These are phyloP conservation scores for Madurella mycetomatis DNA, from an alignment of 2,329 filamentous ascomycete species.

Conservation along the genomic window DNA sequence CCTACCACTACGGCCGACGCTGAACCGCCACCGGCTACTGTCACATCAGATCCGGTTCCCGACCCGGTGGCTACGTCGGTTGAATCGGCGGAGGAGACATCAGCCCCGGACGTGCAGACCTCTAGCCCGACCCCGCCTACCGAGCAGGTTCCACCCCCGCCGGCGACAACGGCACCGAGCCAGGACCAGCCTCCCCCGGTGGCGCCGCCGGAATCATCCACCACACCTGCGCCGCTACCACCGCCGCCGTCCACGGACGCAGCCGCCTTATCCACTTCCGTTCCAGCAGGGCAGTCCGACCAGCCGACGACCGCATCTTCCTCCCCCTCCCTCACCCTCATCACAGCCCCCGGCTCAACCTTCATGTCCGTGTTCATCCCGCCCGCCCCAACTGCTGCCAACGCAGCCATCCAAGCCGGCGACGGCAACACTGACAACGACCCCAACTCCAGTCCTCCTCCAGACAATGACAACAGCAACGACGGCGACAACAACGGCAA, in stretches of 20 bases:
- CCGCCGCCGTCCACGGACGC: background rate
- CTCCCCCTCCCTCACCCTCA: background rate
- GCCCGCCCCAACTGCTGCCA: slow-evolving; percentile 14
- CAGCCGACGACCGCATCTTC: background rate
- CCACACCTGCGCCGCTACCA: slow-evolving; percentile 3
- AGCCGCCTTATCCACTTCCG: background rate
- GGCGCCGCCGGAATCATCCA: slow-evolving; percentile 1
- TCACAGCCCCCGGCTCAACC: slow-evolving; percentile 11
- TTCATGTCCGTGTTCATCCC: slow-evolving; percentile 21
- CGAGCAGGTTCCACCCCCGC: background rate
- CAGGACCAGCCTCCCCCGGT: background rate
- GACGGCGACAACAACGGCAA: background rate
- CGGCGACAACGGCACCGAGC: background rate
- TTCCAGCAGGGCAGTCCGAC: background rate
- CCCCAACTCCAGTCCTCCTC: background rate
- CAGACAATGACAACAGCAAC: background rate
- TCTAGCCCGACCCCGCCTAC: slow-evolving; percentile 3
- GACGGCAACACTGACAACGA: background rate
- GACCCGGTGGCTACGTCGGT: slow-evolving; percentile 5
- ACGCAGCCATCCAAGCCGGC: background rate
- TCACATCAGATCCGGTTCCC: background rate
- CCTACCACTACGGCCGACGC: background rate
- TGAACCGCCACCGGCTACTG: background rate
- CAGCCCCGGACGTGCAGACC: slow-evolving; percentile 3
- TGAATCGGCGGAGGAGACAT: slow-evolving; percentile 7